Evolutionary conservation across 192 early-diverging fungal species (phyloP).

Genomic region (Paraglomus occultum): DNA sequence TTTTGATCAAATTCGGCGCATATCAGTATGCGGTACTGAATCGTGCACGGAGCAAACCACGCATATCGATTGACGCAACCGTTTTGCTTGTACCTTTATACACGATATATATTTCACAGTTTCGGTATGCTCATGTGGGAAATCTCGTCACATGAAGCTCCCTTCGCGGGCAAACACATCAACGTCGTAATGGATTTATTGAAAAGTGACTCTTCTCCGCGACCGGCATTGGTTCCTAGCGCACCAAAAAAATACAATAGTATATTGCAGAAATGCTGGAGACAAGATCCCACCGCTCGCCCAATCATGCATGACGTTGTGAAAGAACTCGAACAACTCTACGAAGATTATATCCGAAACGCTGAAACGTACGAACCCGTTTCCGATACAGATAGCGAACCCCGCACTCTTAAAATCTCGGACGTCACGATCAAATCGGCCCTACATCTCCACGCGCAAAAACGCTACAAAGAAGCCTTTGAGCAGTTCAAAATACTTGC

Average conservation of each 20-base stretch:
- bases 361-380: no score
- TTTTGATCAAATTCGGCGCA: no score
- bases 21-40: no score
- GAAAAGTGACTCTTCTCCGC: neutral
- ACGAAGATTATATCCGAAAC: neutral
- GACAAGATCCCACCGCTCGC: neutral
- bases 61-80: no score
- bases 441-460: neutral
- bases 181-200: neutral
- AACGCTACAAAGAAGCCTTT: neutral
- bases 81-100: no score
- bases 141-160: neutral
- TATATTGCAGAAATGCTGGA: neutral
- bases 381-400: no score
- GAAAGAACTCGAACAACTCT: slow-evolving; percentile 1
- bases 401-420: no score
- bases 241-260: neutral
- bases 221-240: neutral
- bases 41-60: no score
- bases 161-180: neutral
- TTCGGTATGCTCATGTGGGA: slow-evolving; percentile 20
- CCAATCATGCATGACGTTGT: neutral
- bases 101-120: neutral
- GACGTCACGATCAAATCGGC: neutral
- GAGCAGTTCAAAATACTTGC: slow-evolving; percentile 2